Conservation (phyloP, 495 filamentous ascomycete species). For the Annulohypoxylon maeteangense region DNA sequence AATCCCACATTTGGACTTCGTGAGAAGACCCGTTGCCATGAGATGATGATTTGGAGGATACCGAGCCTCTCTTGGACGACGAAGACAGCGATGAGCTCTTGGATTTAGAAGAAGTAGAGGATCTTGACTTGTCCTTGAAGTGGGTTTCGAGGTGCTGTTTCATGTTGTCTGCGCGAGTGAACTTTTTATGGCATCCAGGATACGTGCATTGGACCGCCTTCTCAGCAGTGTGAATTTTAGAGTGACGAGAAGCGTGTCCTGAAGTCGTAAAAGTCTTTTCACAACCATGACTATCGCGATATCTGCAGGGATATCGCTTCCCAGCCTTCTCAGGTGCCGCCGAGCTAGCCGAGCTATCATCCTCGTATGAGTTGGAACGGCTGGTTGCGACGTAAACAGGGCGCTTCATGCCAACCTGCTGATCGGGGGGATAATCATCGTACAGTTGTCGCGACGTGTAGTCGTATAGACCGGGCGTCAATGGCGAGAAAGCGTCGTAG, state of each 20-base stretch:
- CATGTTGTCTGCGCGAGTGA: conserved; percentile 98
- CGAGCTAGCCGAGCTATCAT: conserved; percentile 52
- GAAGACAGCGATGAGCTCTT: conserved; percentile 52
- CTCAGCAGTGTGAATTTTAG: conserved; percentile 95
- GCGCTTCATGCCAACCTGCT: conserved; percentile 40
- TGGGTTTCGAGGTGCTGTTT: conserved; percentile 97
- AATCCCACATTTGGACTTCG: conserved; percentile 49
- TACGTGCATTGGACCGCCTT: conserved; percentile 91
- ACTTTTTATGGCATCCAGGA: conserved; percentile 82
- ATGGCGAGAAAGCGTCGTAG: conserved; percentile 59
- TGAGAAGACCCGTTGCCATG: conserved; percentile 37
- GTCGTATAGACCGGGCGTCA: conserved; percentile 58
- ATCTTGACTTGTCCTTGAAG: conserved; percentile 64
- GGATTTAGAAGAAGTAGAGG: conserved; percentile 44
- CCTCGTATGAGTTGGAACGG: conserved; percentile 53
- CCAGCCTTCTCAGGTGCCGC: conserved; percentile 50
- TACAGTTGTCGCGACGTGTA: conserved; percentile 50
- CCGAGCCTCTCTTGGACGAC: conserved; percentile 46
- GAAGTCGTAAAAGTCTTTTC: conserved; percentile 93
- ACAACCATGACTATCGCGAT: conserved; percentile 72
- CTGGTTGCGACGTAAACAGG: conserved; percentile 47
- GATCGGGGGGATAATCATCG: conserved; percentile 51
- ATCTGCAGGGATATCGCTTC: conserved; percentile 75
- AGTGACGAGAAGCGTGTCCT: conserved; percentile 94
- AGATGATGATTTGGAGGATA: conserved; percentile 47